Evolutionary conservation across 2,329 filamentous ascomycete species (phyloP).

Genomic region (Pseudogymnoascus destructans): DNA sequence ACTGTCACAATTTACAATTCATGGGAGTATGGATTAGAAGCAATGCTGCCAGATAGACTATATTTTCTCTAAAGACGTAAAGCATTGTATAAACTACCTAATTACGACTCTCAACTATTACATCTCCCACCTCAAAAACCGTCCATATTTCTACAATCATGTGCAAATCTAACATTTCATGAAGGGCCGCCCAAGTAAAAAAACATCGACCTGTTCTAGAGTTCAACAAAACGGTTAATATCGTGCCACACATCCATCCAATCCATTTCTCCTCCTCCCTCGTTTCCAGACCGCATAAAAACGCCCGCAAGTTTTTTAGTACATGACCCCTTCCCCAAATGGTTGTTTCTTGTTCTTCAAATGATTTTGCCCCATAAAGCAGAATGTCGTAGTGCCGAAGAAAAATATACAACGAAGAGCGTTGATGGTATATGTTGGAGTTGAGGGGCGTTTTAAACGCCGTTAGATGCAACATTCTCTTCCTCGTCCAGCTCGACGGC

Average conservation of each 20-base stretch:
- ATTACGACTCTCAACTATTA: not conserved
- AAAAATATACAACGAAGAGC: slow-evolving; percentile 3
- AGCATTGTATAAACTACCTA: not conserved
- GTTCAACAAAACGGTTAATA: not conserved
- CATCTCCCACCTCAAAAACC: not conserved
- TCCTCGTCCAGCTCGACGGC: not conserved
- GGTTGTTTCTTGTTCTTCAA: not conserved
- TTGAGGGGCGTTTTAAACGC: not conserved
- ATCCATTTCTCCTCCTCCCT: not conserved
- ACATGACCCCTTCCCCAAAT: not conserved
- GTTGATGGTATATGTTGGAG: not conserved
- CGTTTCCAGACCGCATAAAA: slow-evolving; percentile 1
- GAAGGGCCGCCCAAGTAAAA: not conserved
- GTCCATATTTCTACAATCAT: not conserved
- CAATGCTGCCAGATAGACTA: not conserved
- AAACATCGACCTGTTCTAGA: not conserved
- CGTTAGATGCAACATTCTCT: not conserved
- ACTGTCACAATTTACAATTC: not conserved
- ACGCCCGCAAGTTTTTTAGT: slow-evolving; percentile 4
- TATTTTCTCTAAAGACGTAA: not conserved
- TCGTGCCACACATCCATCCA: not conserved
- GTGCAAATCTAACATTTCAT: slow-evolving; percentile 6
- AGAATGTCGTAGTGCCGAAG: not conserved
- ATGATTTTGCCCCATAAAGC: not conserved
- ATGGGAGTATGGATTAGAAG: not conserved